A percentile compares a stretch with the other conserved stretches of the same genome.
Conservation (phyloP, 768 basidiomycete genomes). For the Mycena rebaudengoi region DNA sequence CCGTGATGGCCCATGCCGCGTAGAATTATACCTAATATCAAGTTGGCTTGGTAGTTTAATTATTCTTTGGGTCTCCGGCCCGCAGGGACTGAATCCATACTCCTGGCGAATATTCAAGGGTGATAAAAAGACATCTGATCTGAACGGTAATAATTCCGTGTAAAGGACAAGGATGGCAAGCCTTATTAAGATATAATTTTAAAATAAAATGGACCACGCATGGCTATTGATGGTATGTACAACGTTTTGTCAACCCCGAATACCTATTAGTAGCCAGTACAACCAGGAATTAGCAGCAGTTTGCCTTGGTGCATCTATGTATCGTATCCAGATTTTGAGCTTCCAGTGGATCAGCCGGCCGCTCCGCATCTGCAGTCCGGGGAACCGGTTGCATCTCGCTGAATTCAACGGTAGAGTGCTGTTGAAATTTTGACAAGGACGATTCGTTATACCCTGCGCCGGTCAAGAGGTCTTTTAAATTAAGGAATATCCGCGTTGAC, state of each 20-base stretch:
- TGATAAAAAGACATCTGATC: no score
- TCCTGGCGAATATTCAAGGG: no score
- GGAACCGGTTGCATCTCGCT: conserved; percentile 2
- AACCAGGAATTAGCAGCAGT: not conserved
- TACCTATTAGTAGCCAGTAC: not conserved
- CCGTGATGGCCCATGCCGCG: no score
- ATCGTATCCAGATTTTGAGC: conserved; percentile 9
- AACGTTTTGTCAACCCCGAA: not conserved
- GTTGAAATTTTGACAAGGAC: conserved; percentile 6
- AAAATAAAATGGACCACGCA: no score
- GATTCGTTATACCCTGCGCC: conserved; percentile 8
- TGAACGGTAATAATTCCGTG: no score
- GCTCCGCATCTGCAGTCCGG: conserved; percentile 5
- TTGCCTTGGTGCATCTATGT: not conserved
- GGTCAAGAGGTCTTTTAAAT: conserved; percentile 3
- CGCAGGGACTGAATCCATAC: no score
- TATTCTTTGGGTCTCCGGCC: no score
- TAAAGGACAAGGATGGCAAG: no score
- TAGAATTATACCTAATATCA: no score
- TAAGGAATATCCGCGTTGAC: conserved; percentile 13
- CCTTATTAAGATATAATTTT: no score
- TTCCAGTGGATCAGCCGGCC: not conserved
- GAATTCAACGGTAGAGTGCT: conserved; percentile 5
- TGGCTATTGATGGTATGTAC: conserved; percentile 3
- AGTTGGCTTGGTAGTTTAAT: no score